phyloP scores from a whole-genome alignment of 2,329 filamentous ascomycete species.

The Aspergillus brasiliensis region DNA sequence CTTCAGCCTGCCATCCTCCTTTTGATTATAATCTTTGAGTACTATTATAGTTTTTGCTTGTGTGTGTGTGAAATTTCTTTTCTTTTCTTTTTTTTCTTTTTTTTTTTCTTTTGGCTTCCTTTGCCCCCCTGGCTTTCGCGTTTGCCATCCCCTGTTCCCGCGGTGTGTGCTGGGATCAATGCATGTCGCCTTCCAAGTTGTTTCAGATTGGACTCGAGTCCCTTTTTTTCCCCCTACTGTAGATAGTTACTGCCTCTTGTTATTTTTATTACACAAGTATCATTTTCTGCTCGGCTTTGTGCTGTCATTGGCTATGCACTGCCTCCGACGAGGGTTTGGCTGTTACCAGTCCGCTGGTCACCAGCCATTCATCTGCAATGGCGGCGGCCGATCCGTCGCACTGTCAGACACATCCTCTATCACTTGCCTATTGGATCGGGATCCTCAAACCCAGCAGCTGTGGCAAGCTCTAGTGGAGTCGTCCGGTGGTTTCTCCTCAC shows the following conservation, averaged over 20 bases:
- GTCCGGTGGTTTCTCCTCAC: conserved; percentile 24
- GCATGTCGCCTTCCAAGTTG: neutral
- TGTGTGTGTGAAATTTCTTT: too few species aligned
- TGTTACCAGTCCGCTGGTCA: neutral
- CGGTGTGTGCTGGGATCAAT: neutral
- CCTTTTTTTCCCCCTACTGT: neutral
- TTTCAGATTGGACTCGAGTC: conserved; percentile 1
- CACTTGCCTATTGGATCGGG: conserved; percentile 5
- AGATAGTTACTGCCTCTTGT: too few species aligned
- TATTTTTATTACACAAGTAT: too few species aligned
- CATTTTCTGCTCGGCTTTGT: too few species aligned
- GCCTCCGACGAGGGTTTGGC: neutral
- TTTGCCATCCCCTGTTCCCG: conserved; percentile 11
- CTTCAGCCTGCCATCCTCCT: neutral
- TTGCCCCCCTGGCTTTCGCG: conserved; percentile 1
- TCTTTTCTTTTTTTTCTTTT: conserved; percentile 4
- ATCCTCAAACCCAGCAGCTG: conserved; percentile 1
- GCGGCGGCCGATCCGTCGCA: neutral
- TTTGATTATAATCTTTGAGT: conserved; percentile 1
- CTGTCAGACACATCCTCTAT: neutral
- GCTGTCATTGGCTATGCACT: neutral
- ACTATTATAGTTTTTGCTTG: conserved; percentile 6
- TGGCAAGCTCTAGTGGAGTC: conserved; percentile 36
- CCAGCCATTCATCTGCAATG: neutral
- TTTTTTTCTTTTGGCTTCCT: conserved; percentile 10